Conservation (phyloP, 2,329 filamentous ascomycete species). For the Alternaria triticina region DNA sequence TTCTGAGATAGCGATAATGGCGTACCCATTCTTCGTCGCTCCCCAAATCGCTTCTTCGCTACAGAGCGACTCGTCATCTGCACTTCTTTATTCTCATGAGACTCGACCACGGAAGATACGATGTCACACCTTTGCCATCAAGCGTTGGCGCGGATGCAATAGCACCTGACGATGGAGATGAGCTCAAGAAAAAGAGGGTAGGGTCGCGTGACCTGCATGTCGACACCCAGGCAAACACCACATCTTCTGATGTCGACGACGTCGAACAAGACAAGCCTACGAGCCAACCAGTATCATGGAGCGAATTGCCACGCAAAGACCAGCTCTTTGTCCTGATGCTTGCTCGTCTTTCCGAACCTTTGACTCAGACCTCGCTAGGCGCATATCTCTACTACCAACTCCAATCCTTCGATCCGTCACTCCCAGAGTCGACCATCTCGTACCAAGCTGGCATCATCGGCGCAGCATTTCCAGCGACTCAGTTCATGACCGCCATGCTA, state of each 20-base stretch:
- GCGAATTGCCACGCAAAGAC: slow-evolving; percentile 74
- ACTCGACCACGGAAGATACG: no score
- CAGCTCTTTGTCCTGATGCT: slow-evolving; percentile 80
- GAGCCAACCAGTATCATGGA: slow-evolving; percentile 68
- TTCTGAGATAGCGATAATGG: neutral
- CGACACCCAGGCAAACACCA: slow-evolving; percentile 28
- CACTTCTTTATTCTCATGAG: no score
- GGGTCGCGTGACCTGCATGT: slow-evolving; percentile 24
- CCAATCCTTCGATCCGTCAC: slow-evolving; percentile 71
- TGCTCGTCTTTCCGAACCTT: slow-evolving; percentile 79
- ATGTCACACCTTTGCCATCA: no score
- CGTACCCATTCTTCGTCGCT: neutral
- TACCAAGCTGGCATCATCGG: slow-evolving; percentile 78
- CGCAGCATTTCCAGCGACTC: slow-evolving; percentile 79
- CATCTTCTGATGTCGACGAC: slow-evolving; percentile 26
- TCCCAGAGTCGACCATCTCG: slow-evolving; percentile 70
- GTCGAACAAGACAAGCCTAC: slow-evolving; percentile 28
- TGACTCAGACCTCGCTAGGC: slow-evolving; percentile 70
- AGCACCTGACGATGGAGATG: neutral
- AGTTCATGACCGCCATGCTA: slow-evolving; percentile 81
- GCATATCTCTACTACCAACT: slow-evolving; percentile 90
- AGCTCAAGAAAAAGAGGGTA: neutral
- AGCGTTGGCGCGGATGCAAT: neutral
- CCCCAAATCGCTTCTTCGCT: neutral
- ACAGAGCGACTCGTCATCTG: neutral